Conservation (phyloP, 140 eudicot genomes). For the Bidens hawaiensis region DNA sequence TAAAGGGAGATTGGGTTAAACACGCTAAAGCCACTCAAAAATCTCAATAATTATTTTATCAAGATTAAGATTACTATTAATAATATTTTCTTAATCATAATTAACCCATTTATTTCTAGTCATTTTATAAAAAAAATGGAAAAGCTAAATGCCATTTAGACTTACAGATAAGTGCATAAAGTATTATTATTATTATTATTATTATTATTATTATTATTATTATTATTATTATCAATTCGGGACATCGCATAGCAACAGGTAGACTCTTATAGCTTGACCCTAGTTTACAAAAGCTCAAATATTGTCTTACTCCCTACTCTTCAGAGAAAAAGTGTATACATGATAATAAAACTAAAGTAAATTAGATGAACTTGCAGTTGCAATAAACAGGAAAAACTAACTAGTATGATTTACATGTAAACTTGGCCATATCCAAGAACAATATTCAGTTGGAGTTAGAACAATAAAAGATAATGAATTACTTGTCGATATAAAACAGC, state of each 20-base stretch:
- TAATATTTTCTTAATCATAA: neutral
- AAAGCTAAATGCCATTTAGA: no score
- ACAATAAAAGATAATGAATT: conserved; percentile 17
- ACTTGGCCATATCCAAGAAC: conserved; percentile 2
- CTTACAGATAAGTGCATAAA: no score
- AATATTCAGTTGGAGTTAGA: neutral
- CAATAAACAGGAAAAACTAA: neutral
- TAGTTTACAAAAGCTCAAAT: neutral
- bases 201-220: no score
- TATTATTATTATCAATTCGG: no score
- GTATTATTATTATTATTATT: no score
- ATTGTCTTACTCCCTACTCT: neutral
- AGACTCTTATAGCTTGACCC: neutral
- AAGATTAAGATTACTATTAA: neutral
- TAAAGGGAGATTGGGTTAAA: neutral
- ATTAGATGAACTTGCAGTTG: neutral
- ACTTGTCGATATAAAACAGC: conserved; percentile 73
- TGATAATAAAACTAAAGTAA: neutral
- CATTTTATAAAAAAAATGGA: neutral
- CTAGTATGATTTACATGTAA: neutral
- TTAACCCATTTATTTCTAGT: neutral
- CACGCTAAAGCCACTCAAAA: neutral
- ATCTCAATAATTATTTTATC: neutral
- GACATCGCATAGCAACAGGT: no score
- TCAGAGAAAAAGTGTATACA: neutral